Percentiles rank a stretch among this genome's conserved stretches.
phyloP scores from a whole-genome alignment of 768 basidiomycete genomes.

The Glaciozyma martinii region DNA sequence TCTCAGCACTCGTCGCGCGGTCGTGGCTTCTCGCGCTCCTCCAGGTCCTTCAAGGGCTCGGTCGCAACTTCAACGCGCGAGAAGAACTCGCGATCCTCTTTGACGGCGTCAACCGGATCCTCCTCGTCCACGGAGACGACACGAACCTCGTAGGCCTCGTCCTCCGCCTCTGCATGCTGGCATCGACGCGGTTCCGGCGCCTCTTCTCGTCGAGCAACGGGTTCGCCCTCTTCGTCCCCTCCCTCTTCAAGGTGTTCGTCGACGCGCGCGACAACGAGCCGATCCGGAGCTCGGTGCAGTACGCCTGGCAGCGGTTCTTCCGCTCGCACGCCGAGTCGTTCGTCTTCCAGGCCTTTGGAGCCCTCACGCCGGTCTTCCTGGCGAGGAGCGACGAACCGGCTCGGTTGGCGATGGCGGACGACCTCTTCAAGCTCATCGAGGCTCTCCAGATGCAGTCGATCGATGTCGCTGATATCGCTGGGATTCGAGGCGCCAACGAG shows the following conservation, averaged over 20 bases:
- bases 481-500: conserved; percentile 57
- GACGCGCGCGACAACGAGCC: conserved; percentile 52
- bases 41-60: conserved; percentile 63
- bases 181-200: conserved; percentile 66
- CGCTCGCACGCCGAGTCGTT: conserved; percentile 55
- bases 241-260: conserved; percentile 59
- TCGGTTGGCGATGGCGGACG: conserved; percentile 49
- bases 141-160: conserved; percentile 67
- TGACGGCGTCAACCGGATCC: conserved; percentile 61
- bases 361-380: conserved; percentile 51
- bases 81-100: conserved; percentile 57
- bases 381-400: conserved; percentile 40
- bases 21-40: conserved; percentile 61
- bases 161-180: conserved; percentile 61
- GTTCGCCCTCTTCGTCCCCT: conserved; percentile 66
- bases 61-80: conserved; percentile 60
- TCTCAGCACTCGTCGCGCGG: conserved; percentile 45
- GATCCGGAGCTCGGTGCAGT: conserved; percentile 61
- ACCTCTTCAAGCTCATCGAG: conserved; percentile 53
- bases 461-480: conserved; percentile 52
- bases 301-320: conserved; percentile 61
- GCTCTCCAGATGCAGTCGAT: conserved; percentile 48
- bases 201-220: conserved; percentile 63
- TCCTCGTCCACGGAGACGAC: conserved; percentile 61
- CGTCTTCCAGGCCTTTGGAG: conserved; percentile 62